Evolutionary conservation across 208 protist genomes (phyloP).

Genomic region (Entamoeba invadens): DNA sequence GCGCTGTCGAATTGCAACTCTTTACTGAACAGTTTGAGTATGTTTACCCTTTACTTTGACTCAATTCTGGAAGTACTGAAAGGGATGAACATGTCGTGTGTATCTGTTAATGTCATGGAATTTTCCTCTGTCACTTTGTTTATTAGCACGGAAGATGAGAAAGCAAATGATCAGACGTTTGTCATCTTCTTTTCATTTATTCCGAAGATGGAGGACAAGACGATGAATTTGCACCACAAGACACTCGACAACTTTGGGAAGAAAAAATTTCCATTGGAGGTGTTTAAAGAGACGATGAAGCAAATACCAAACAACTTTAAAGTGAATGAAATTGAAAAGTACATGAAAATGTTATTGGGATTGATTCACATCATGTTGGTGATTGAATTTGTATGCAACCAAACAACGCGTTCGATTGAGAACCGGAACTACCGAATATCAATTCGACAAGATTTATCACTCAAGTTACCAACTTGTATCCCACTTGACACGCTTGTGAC

Average conservation of each 20-base stretch:
- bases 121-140: neutral
- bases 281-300: neutral
- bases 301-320: neutral
- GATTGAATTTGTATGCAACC: neutral
- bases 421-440: neutral
- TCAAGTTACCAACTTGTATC: neutral
- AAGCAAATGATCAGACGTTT: neutral
- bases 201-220: neutral
- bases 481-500: neutral
- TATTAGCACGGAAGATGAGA: neutral
- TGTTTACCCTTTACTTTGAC: neutral
- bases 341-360: neutral
- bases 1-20: neutral
- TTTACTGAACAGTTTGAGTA: neutral
- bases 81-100: neutral
- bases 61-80: neutral
- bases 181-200: neutral
- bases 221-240: neutral
- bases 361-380: neutral
- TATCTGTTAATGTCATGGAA: neutral
- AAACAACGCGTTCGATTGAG: neutral
- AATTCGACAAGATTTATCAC: neutral
- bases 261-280: neutral
- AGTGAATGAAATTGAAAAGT: neutral
- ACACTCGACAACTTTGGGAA: neutral